These are phyloP conservation scores for Xylariales sp. DNA, from an alignment of 2,329 filamentous ascomycete species.

Conservation along the genomic window DNA sequence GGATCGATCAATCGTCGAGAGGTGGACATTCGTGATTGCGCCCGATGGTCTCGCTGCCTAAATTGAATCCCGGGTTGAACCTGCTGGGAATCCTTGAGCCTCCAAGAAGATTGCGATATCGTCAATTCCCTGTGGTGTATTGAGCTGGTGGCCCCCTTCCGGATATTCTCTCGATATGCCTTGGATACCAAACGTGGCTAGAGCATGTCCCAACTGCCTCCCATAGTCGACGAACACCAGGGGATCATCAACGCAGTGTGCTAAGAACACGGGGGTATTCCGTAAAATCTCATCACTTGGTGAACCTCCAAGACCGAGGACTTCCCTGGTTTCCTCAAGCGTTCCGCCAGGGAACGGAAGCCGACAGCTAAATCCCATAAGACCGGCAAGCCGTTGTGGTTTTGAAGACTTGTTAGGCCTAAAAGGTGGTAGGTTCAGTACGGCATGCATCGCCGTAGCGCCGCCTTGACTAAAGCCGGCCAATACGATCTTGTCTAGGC, in stretches of 20 bases:
- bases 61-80: too few species aligned
- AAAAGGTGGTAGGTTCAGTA: conserved; percentile 16
- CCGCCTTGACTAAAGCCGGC: conserved; percentile 44
- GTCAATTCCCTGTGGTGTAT: conserved; percentile 37
- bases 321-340: conserved; percentile 20
- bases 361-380: conserved; percentile 22
- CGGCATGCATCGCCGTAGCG: conserved; percentile 28
- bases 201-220: conserved; percentile 26
- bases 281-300: conserved; percentile 27
- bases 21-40: too few species aligned
- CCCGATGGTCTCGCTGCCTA: too few species aligned
- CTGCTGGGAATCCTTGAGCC: conserved; percentile 12
- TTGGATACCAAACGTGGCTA: conserved; percentile 32
- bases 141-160: conserved; percentile 39
- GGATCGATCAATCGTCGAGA: too few species aligned
- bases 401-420: background rate
- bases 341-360: conserved; percentile 18
- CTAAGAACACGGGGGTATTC: conserved; percentile 38
- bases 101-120: conserved; percentile 33
- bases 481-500: conserved; percentile 34
- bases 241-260: conserved; percentile 41
- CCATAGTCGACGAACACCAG: conserved; percentile 36
- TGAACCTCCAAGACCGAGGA: conserved; percentile 23
- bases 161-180: conserved; percentile 38
- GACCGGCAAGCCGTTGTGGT: conserved; percentile 18